A percentile compares a stretch with the other conserved stretches of the same genome.
Conservation (phyloP, 805 yeast species). For the Ogataea haglerorum region DNA sequence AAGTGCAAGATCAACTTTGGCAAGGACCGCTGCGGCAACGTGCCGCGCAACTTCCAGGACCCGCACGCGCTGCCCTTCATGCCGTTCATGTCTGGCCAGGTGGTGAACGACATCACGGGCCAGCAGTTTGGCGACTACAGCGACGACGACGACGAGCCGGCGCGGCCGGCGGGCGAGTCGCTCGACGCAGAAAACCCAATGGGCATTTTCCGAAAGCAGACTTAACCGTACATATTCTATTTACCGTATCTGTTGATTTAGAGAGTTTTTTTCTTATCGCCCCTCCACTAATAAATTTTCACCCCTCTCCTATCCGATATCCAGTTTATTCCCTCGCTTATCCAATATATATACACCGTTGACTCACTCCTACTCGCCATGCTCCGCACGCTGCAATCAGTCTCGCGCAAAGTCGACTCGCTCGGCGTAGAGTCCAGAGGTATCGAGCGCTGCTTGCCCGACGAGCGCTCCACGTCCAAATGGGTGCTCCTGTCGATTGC, state of each 20-base stretch:
- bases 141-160: slow-evolving; percentile 15
- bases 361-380: not conserved
- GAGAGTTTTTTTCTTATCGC: not conserved
- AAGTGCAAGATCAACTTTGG: slow-evolving; percentile 85
- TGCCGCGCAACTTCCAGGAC: slow-evolving; percentile 67
- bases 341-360: not conserved
- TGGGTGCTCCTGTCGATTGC: slow-evolving; percentile 41
- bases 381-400: slow-evolving; percentile 13
- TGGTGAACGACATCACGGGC: slow-evolving; percentile 16
- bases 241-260: too few relatives aligned
- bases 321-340: not conserved
- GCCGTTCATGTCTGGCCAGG: slow-evolving; percentile 13
- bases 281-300: slow-evolving; percentile 7
- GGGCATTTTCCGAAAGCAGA: slow-evolving; percentile 19
- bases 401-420: slow-evolving; percentile 43
- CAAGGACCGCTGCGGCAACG: slow-evolving; percentile 92
- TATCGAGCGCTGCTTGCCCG: slow-evolving; percentile 68
- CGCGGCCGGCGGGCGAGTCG: not conserved
- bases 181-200: slow-evolving; percentile 17
- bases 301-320: not conserved
- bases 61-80: slow-evolving; percentile 7
- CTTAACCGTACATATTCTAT: not conserved
- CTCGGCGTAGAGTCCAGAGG: slow-evolving; percentile 74
- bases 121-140: slow-evolving; percentile 24
- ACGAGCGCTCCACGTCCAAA: slow-evolving; percentile 38